phyloP scores from a whole-genome alignment of 176 grass and related monocot genomes.

The Rhynchospora pubera region DNA sequence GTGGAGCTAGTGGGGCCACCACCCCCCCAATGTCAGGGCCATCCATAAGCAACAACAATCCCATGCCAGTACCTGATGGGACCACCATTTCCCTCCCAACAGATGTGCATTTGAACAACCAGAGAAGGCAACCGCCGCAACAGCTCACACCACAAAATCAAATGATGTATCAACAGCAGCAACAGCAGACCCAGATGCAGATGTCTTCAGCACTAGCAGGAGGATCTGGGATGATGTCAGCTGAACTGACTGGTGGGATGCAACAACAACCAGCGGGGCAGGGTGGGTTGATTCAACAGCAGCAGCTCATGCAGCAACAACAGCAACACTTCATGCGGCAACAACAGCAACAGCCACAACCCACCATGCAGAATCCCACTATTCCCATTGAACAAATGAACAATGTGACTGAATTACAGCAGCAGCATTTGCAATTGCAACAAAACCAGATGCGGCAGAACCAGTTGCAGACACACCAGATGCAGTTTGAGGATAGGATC shows the following conservation, averaged over 20 bases:
- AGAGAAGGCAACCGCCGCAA: constrained; percentile 66
- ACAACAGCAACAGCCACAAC: constrained; percentile 61
- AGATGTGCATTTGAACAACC: constrained; percentile 38
- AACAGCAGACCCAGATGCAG: constrained; percentile 61
- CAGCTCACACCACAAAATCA: constrained; percentile 53
- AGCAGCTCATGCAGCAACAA: too few species aligned
- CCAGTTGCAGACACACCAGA: constrained; percentile 41
- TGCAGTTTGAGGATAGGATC: constrained; percentile 67
- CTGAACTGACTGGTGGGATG: constrained; percentile 35
- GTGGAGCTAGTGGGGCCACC: not conserved
- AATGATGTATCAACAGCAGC: constrained; percentile 62
- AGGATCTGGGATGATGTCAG: constrained; percentile 53
- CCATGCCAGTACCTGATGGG: not conserved
- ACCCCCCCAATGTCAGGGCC: not conserved
- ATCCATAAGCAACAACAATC: constrained; percentile 11
- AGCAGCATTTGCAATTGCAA: constrained; percentile 65
- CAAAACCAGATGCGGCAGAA: constrained; percentile 57
- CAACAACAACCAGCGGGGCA: constrained; percentile 65
- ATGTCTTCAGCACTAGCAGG: constrained; percentile 53
- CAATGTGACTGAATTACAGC: constrained; percentile 71
- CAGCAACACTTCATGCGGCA: too few species aligned
- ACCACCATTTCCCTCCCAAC: not conserved
- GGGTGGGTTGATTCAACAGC: constrained; percentile 32
- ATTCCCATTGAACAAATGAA: constrained; percentile 61
- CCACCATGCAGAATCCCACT: constrained; percentile 52